These are phyloP conservation scores for Coemansia aciculifera DNA, from an alignment of 192 early-diverging fungal species.

Conservation along the genomic window DNA sequence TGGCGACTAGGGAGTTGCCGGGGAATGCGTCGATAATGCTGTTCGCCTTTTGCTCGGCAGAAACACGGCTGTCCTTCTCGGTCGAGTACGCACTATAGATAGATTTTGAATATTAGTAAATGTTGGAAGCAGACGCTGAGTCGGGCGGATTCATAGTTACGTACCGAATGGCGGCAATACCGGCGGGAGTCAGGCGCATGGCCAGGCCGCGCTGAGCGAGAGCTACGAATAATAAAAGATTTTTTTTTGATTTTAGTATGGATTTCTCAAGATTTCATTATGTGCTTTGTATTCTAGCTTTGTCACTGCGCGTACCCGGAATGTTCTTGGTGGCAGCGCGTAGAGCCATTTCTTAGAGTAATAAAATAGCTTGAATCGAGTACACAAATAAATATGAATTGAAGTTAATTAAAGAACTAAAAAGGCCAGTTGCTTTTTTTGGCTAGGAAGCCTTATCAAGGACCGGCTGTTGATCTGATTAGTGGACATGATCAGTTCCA, in stretches of 20 bases:
- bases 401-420: background rate
- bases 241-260: background rate
- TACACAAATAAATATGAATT: background rate
- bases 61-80: slow-evolving; percentile 27
- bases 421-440: background rate
- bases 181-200: slow-evolving; percentile 50
- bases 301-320: background rate
- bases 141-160: background rate
- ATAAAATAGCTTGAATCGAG: background rate
- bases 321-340: background rate
- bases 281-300: background rate
- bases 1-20: slow-evolving; percentile 82
- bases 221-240: slow-evolving; percentile 13
- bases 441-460: background rate
- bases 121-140: background rate
- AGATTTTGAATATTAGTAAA: background rate
- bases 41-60: slow-evolving; percentile 76
- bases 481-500: background rate
- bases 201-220: slow-evolving; percentile 51
- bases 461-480: background rate
- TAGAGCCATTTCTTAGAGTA: slow-evolving; percentile 1
- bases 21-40: slow-evolving; percentile 92
- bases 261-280: background rate
- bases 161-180: slow-evolving; percentile 42
- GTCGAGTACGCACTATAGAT: slow-evolving; percentile 41